Conservation (phyloP, 345 rosid genomes). For the Corchorus capsularis region DNA sequence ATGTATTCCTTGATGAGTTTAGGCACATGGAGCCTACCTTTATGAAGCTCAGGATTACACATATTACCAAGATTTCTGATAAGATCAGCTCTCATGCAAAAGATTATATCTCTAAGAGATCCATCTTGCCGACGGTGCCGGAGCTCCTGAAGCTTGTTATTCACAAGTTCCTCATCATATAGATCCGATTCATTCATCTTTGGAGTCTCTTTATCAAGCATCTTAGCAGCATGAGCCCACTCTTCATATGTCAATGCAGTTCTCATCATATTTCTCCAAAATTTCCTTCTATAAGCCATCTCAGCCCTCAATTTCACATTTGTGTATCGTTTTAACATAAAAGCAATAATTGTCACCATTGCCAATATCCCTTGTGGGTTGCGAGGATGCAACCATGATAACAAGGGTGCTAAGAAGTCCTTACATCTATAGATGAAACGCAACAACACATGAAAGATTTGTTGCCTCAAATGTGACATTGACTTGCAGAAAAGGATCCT, state of each 20-base stretch:
- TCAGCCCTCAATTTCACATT: slow-evolving; percentile 89
- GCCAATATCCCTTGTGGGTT: slow-evolving; percentile 97
- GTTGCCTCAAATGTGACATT: slow-evolving; percentile 58
- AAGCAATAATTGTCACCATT: slow-evolving; percentile 82
- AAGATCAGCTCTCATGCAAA: slow-evolving; percentile 97
- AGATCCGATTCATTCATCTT: slow-evolving; percentile 76
- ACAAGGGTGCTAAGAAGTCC: slow-evolving; percentile 44
- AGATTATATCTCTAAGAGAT: slow-evolving; percentile 84
- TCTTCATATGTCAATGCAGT: slow-evolving; percentile 88
- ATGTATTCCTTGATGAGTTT: slow-evolving; percentile 91
- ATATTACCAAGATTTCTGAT: slow-evolving; percentile 94
- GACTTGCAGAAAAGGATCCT: slow-evolving; percentile 84
- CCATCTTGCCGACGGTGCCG: slow-evolving; percentile 84
- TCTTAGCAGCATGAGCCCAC: slow-evolving; percentile 99
- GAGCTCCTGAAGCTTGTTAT: slow-evolving; percentile 87
- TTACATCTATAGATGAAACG: slow-evolving; percentile 44
- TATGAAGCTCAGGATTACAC: slow-evolving; percentile 97
- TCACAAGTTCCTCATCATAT: slow-evolving; percentile 86
- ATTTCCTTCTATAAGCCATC: slow-evolving; percentile 92
- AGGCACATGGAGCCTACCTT: slow-evolving; percentile 95
- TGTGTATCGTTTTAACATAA: slow-evolving; percentile 75
- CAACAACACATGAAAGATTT: slow-evolving; percentile 44
- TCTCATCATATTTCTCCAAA: slow-evolving; percentile 99
- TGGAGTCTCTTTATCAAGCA: slow-evolving; percentile 85
- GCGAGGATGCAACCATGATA: slow-evolving; percentile 91